phyloP scores from a whole-genome alignment of 2,329 filamentous ascomycete genomes.

The Zasmidium cellare region DNA sequence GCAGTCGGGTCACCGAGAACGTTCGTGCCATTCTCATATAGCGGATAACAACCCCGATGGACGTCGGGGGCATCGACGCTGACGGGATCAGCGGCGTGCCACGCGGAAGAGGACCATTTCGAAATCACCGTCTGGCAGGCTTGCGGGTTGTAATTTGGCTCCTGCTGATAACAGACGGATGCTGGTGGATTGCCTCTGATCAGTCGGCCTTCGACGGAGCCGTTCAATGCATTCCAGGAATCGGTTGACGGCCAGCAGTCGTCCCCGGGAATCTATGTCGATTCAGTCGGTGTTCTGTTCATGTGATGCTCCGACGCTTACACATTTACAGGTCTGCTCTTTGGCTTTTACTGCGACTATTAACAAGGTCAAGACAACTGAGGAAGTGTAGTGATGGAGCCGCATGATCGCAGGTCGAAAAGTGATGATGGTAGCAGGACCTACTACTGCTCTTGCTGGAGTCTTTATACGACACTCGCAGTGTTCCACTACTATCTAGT shows the following conservation, averaged over 20 bases:
- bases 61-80: conserved; percentile 5
- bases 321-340: no score
- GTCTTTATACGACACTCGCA: no score
- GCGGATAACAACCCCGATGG: conserved; percentile 1
- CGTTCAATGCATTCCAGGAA: conserved; percentile 36
- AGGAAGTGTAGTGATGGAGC: no score
- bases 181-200: conserved; percentile 35
- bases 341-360: no score
- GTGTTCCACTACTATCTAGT: no score
- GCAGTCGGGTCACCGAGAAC: conserved; percentile 3
- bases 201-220: conserved; percentile 34
- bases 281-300: no score
- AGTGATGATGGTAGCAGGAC: no score
- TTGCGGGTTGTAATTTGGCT: conserved; percentile 8
- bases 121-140: conserved; percentile 9
- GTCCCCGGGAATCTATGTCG: no score
- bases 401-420: no score
- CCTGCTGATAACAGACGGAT: conserved; percentile 35
- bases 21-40: conserved; percentile 8
- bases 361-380: no score
- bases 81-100: conserved; percentile 10
- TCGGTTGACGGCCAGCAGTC: conserved; percentile 36
- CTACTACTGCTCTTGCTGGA: no score
- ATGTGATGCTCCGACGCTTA: no score
- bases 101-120: conserved; percentile 7